phyloP scores from a whole-genome alignment of 495 filamentous ascomycete genomes.

The Aspergillus nanangensis region DNA sequence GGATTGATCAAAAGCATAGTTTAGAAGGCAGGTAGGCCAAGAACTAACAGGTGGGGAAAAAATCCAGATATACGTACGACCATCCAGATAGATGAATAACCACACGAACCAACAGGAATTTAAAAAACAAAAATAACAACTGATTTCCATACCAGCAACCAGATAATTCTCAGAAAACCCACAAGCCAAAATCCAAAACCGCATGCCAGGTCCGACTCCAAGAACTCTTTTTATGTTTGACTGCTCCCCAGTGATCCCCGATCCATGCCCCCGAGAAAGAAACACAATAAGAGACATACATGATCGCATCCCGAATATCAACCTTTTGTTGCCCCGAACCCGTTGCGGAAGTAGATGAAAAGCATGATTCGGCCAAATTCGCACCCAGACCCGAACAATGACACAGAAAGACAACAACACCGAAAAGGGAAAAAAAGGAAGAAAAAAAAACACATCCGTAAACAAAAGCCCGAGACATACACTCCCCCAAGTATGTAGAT shows the following conservation, averaged over 20 bases:
- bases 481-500: conserved; percentile 14
- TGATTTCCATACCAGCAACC: not conserved
- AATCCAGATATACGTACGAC: too few species aligned
- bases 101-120: too few species aligned
- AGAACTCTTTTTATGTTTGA: conserved; percentile 23
- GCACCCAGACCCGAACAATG: conserved; percentile 15
- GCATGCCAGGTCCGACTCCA: conserved; percentile 20
- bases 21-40: too few species aligned
- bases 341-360: conserved; percentile 8
- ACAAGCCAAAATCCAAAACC: conserved; percentile 3
- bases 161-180: not conserved
- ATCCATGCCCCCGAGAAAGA: conserved; percentile 12
- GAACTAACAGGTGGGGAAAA: too few species aligned
- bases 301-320: conserved; percentile 5
- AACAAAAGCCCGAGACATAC: conserved; percentile 18
- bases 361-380: conserved; percentile 13
- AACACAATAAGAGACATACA: not conserved
- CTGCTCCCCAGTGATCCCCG: conserved; percentile 15
- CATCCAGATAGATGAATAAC: too few species aligned
- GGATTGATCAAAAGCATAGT: too few species aligned
- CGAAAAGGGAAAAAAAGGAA: conserved; percentile 12
- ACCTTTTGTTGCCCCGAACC: conserved; percentile 15
- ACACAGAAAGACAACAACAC: conserved; percentile 13
- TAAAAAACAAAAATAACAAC: not conserved
- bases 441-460: conserved; percentile 2